Evolutionary conservation across 163 green algal genomes (phyloP).

Genomic region (Picocystis sp.): DNA sequence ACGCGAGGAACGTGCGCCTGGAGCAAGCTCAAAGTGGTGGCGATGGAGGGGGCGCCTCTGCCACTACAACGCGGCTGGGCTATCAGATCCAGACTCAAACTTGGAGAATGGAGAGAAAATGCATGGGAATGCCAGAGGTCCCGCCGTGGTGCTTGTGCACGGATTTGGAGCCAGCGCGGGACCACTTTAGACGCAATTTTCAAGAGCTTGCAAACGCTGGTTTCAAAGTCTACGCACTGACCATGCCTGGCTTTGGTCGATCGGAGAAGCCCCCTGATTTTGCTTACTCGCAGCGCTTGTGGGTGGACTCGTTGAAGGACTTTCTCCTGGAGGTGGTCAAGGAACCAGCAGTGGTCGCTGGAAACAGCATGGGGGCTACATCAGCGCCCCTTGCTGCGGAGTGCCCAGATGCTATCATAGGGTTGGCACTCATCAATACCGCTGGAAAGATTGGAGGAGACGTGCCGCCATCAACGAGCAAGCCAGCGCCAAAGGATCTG

Average conservation of each 20-base stretch:
- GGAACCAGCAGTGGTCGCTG: constrained; percentile 54
- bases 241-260: constrained; percentile 37
- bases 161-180: constrained; percentile 83
- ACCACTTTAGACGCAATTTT: constrained; percentile 72
- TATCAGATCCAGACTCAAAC: too few relatives aligned
- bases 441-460: constrained; percentile 25
- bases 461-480: not conserved
- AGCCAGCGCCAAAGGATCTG: not conserved
- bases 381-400: constrained; percentile 54
- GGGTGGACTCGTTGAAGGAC: constrained; percentile 27
- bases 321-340: constrained; percentile 54
- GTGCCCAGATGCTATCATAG: constrained; percentile 25
- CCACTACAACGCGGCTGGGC: too few relatives aligned
- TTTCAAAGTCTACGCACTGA: constrained; percentile 51
- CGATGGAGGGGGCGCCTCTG: too few relatives aligned
- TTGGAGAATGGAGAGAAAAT: too few relatives aligned
- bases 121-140: too few relatives aligned
- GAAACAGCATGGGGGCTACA: constrained; percentile 88
- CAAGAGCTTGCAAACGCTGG: constrained; percentile 38
- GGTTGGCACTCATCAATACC: constrained; percentile 58
- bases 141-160: constrained; percentile 45
- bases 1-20: too few relatives aligned
- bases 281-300: constrained; percentile 22
- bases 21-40: too few relatives aligned
- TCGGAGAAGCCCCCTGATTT: constrained; percentile 10